Evolutionary conservation across 306 rosid genomes (phyloP), one percentile per base, ranked within the genome.

Genomic region (Dalbergia oliveri): DNA sequence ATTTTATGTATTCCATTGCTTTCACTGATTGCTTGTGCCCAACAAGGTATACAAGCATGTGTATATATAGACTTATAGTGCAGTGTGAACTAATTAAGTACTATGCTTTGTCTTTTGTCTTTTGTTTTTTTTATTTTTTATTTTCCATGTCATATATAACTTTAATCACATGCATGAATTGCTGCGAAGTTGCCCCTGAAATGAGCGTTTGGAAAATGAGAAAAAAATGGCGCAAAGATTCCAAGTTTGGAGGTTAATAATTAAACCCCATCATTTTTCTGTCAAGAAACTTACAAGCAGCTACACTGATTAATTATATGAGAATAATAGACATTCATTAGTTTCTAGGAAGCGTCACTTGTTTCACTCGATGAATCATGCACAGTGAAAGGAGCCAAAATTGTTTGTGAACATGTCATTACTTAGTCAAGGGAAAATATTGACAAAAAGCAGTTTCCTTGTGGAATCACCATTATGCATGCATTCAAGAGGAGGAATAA

Each of bases 171-270:
- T 67, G 35, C 59, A n/a, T 34, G 57, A 81, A 50, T 76, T 82
- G 16, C 81, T 69, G 18, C 47, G 85, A 82, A 76, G 85, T 63
- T 82, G 19, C 81, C 50, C 19, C 3, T 6, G 21, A 51, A 54
- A 47, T 3, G 18, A 4, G 10, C 35, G 71, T 57, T 35, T 35
- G 66, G 33, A 34, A 65, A 39, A 33, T 16, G 6, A 18, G 8
- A 51, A n/a, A n/a, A 18, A 47, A 41, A 39, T 31, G n/a, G 57
- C 19, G 69, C 78, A 57, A 73, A 26, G 23, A 64, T 50, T 77
- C 41, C 1, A 33, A 47, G 14, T 58, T 45, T 75, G 51, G 31
- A 31, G 7, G 67, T 51, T 12, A 37, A 65, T 76, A 11, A 49
- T 49, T 66, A 37, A 51, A 37, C 34, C 9, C 21, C 31, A 16